Base-by-base conservation (phyloP, 441 rosid species). In the Pelargonium myrrhifolium region DNA sequence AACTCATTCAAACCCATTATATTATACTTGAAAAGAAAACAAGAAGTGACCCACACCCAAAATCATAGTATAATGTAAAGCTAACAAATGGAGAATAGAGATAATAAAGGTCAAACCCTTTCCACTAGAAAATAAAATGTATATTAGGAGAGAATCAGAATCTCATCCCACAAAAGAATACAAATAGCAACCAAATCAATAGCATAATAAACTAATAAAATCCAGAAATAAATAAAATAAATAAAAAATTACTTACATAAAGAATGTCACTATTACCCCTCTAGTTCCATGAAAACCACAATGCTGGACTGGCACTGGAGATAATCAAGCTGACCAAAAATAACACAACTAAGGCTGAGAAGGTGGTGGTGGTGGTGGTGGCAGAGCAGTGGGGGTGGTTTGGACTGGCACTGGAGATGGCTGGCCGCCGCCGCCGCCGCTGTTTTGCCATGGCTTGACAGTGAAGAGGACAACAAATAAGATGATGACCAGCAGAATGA, bases 401-500 rank as follows among this genome's bases (percentile, higher is more conserved):
- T 15, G 58, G 18, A 51, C 20, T 7, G 17, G 20, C 0, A 4
- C 9, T 51, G 20, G 7, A 6, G 17, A 18, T 7, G 51, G 14
- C 15, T 17, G n/a, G 15, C 53, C 21, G 20, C 56, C 56, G 8
- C 51, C 53, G 14, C 58, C 58, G 9, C 58, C 58, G 7, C 9
- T 51, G 58, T 17, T 51, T 51, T 17, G 18, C 58, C 58, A 51
- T n/a, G 91, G 85, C 14, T 80, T 62, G 42, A 81, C 72, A 8
- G 97, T 94, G 31, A 87, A 31, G 4, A 89, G 64, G n/a, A 89
- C 76, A 39, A 85, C 0, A 35, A 87, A 40, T 43, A 93, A 43
- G 15, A 87, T 26, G 67, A 75, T 39, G 59, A 77, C 82, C 15
- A 84, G 86, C 24, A 81, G 40, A 1, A 88, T 68, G 37, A 17